Evolutionary conservation across 1,284 basidiomycete species (phyloP).

Genomic region (Pisolithus thermaeus): DNA sequence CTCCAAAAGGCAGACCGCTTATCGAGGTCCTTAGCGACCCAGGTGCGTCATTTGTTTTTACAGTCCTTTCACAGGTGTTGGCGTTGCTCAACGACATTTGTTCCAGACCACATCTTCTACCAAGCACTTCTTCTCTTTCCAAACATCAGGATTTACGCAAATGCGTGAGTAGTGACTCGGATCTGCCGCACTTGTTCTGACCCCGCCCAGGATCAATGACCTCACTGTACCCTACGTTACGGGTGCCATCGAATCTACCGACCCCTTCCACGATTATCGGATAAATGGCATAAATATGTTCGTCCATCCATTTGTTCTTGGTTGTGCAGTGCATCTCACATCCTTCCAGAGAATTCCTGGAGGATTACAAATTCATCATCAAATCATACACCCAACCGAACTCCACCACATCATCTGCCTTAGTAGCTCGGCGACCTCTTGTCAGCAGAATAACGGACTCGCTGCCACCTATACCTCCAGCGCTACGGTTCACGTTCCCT

Average conservation of each 20-base stretch:
- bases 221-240: slow-evolving; percentile 79
- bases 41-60: slow-evolving; percentile 36
- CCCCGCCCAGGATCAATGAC: slow-evolving; percentile 53
- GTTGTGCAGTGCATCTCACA: slow-evolving; percentile 6
- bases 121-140: slow-evolving; percentile 68
- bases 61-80: no score
- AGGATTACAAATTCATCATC: slow-evolving; percentile 52
- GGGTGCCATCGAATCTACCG: slow-evolving; percentile 63
- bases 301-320: slow-evolving; percentile 17
- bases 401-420: slow-evolving; percentile 20
- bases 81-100: slow-evolving; percentile 15
- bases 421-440: slow-evolving; percentile 31
- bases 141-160: slow-evolving; percentile 78
- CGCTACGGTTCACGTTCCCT: slow-evolving; percentile 62
- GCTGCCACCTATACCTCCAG: slow-evolving; percentile 53
- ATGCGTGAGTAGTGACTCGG: slow-evolving; percentile 47
- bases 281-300: slow-evolving; percentile 62
- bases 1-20: slow-evolving; percentile 60
- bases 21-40: slow-evolving; percentile 86
- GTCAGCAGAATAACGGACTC: slow-evolving; percentile 30
- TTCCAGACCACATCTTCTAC: slow-evolving; percentile 67
- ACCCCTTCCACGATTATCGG: slow-evolving; percentile 60
- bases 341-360: slow-evolving; percentile 44
- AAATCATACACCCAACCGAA: slow-evolving; percentile 41
- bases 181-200: slow-evolving; percentile 5